A percentile compares a stretch with the other conserved stretches of the same genome.
These are phyloP conservation scores for Phytophthora quininea DNA, from an alignment of 352 stramenopile genomes.

Conservation along the genomic window DNA sequence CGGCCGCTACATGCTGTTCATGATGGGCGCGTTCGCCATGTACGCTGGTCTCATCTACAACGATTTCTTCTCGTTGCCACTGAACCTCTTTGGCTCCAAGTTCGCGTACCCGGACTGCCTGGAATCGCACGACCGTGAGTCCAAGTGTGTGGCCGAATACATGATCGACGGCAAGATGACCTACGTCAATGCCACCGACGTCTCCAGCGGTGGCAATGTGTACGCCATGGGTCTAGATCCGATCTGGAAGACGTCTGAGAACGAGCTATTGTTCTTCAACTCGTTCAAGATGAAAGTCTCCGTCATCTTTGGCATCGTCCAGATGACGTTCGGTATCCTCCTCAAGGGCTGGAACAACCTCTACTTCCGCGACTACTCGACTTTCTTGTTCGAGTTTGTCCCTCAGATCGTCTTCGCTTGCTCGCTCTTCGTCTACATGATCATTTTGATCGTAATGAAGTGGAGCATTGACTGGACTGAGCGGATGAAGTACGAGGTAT, in stretches of 20 bases:
- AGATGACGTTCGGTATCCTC: conserved; percentile 98
- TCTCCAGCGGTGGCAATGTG: conserved; percentile 85
- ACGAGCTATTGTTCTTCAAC: conserved; percentile 99
- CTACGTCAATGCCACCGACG: conserved; percentile 83
- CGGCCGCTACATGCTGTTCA: conserved; percentile 97
- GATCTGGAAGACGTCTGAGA: conserved; percentile 97
- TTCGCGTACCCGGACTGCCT: conserved; percentile 90
- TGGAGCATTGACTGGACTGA: conserved; percentile 99
- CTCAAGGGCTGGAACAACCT: conserved; percentile 97
- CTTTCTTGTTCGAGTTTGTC: conserved; percentile 98
- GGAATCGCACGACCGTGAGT: conserved; percentile 53
- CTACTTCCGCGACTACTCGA: conserved; percentile 96
- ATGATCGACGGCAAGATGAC: conserved; percentile 72
- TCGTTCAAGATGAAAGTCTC: conserved; percentile 99
- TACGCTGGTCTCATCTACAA: conserved; percentile 99
- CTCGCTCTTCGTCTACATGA: conserved; percentile 99
- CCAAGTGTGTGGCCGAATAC: conserved; percentile 76
- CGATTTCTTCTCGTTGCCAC: conserved; percentile 98
- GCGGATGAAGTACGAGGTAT: conserved; percentile 92
- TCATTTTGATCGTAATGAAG: conserved; percentile 99
- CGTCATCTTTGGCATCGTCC: conserved; percentile 98
- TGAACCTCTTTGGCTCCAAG: conserved; percentile 97
- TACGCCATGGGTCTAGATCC: conserved; percentile 98
- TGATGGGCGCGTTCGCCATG: conserved; percentile 99
- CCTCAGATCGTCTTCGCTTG: conserved; percentile 96